Evolutionary conservation across 208 protist species (phyloP).

Genomic region (Trypanosoma vivax): DNA sequence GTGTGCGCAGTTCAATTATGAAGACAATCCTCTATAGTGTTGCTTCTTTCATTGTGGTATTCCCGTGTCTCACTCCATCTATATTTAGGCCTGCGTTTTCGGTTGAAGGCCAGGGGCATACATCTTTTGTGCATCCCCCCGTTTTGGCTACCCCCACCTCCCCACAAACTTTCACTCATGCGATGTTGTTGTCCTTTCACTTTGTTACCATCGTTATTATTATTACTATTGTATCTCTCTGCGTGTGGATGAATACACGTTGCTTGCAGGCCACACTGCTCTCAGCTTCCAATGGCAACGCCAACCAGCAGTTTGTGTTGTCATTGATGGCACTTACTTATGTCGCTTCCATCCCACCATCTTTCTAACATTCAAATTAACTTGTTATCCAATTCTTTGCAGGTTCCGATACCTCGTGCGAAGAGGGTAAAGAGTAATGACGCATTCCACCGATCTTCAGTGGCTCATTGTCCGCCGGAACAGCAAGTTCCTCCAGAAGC

Average conservation of each 20-base stretch:
- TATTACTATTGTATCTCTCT: background rate
- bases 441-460: slow-evolving; percentile 83
- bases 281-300: background rate
- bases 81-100: too few relatives aligned
- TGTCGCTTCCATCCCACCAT: too few relatives aligned
- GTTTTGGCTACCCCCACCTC: too few relatives aligned
- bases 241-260: too few relatives aligned
- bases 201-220: background rate
- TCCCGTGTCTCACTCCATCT: too few relatives aligned
- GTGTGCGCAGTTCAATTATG: too few relatives aligned
- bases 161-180: background rate
- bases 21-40: too few relatives aligned
- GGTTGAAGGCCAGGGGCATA: too few relatives aligned
- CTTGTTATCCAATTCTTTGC: slow-evolving; percentile 3
- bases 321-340: background rate
- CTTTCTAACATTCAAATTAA: background rate
- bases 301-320: background rate
- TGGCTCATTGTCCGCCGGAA: slow-evolving; percentile 77
- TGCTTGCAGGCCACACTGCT: background rate
- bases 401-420: slow-evolving; percentile 1
- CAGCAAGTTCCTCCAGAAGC: slow-evolving; percentile 85
- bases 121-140: too few relatives aligned
- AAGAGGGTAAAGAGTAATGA: slow-evolving; percentile 29
- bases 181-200: background rate
- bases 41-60: too few relatives aligned